phyloP scores from a whole-genome alignment of 495 filamentous ascomycete genomes.

The Lasiosphaeria ovina region DNA sequence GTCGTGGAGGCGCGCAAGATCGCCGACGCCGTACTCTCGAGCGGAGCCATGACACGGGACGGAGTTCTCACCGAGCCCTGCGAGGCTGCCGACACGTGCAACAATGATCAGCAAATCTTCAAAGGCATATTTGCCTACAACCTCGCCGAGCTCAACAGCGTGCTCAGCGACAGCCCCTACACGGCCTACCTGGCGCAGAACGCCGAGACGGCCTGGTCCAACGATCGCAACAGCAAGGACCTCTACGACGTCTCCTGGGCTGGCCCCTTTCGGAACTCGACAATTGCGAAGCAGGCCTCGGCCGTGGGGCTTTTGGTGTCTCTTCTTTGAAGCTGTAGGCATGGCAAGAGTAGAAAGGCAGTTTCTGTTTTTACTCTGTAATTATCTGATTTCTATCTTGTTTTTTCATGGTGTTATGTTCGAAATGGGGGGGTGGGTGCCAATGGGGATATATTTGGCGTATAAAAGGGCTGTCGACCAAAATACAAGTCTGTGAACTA shows the following conservation, averaged over 20 bases:
- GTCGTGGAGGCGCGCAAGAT: slow-evolving; percentile 54
- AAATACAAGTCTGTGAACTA: no score
- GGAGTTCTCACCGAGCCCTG: slow-evolving; percentile 62
- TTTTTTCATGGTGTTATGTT: neutral
- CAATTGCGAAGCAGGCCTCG: slow-evolving; percentile 58
- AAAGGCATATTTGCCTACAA: slow-evolving; percentile 73
- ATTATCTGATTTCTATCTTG: neutral
- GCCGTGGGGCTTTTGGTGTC: slow-evolving; percentile 61
- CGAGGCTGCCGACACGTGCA: slow-evolving; percentile 49
- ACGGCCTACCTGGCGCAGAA: slow-evolving; percentile 52
- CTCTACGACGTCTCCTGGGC: slow-evolving; percentile 57
- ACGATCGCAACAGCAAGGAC: slow-evolving; percentile 47
- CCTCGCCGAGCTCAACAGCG: slow-evolving; percentile 52
- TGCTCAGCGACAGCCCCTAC: slow-evolving; percentile 45
- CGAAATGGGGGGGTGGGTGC: neutral
- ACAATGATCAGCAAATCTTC: slow-evolving; percentile 62
- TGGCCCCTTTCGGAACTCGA: slow-evolving; percentile 46
- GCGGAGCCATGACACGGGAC: slow-evolving; percentile 16
- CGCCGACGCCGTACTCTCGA: slow-evolving; percentile 42
- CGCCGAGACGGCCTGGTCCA: slow-evolving; percentile 55
- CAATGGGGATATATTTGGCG: no score
- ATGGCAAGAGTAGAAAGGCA: no score
- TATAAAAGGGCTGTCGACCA: no score
- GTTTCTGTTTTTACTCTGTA: neutral
- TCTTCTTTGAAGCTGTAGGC: slow-evolving; percentile 1